These are phyloP conservation scores for Lachancea kluyveri DNA, from an alignment of 805 yeast genomes.

Conservation along the genomic window DNA sequence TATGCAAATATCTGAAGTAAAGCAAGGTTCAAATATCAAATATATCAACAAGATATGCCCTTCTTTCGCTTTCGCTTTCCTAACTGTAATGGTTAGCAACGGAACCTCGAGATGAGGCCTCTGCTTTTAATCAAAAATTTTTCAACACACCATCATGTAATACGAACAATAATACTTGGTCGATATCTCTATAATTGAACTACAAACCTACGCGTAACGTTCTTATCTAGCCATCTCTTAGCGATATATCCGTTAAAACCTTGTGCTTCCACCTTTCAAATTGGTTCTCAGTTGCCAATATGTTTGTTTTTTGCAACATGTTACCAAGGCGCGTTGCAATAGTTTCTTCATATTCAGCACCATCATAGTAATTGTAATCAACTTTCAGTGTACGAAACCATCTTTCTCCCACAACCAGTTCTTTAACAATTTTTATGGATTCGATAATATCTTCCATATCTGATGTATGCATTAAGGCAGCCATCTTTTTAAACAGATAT, in stretches of 20 bases:
- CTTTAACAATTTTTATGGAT: constrained; percentile 49
- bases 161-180: neutral
- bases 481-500: constrained; percentile 44
- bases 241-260: constrained; percentile 24
- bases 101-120: too few relatives aligned
- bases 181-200: too few relatives aligned
- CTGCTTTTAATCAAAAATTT: too few relatives aligned
- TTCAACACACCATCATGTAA: neutral
- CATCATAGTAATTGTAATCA: constrained; percentile 33
- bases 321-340: constrained; percentile 27
- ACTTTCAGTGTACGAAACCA: constrained; percentile 57
- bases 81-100: too few relatives aligned
- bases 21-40: too few relatives aligned
- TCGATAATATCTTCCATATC: constrained; percentile 42
- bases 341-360: constrained; percentile 21
- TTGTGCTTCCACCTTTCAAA: constrained; percentile 30
- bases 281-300: constrained; percentile 28
- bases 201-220: neutral
- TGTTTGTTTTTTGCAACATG: constrained; percentile 31
- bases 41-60: too few relatives aligned
- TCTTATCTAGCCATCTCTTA: constrained; percentile 12
- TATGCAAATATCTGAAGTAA: neutral
- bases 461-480: constrained; percentile 44
- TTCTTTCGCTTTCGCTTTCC: too few relatives aligned
- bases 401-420: constrained; percentile 46